These are phyloP conservation scores for Penicillium thymicola DNA, from an alignment of 2,329 filamentous ascomycete species.

Conservation along the genomic window DNA sequence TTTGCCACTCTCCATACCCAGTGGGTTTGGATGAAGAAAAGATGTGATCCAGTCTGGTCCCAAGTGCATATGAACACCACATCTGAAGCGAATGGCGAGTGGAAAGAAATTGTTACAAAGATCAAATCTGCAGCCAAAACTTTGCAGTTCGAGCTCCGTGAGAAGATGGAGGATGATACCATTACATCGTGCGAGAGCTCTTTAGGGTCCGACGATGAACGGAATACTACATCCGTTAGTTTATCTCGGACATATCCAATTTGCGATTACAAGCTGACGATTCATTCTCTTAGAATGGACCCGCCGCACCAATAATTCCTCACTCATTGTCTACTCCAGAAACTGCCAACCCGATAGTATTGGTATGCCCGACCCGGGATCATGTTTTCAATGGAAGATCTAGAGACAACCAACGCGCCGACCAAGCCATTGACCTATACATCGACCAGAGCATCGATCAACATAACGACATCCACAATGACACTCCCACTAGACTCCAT, in stretches of 20 bases:
- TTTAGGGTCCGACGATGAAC: neutral
- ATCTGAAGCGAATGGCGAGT: constrained; percentile 15
- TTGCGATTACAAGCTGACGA: neutral
- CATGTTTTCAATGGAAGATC: neutral
- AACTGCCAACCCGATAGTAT: neutral
- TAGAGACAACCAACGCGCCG: neutral
- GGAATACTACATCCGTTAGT: neutral
- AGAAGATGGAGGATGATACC: neutral
- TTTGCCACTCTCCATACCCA: constrained; percentile 17
- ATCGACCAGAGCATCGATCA: neutral
- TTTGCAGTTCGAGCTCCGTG: constrained; percentile 1
- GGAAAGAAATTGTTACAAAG: constrained; percentile 11
- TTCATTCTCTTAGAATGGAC: neutral
- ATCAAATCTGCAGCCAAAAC: constrained; percentile 15
- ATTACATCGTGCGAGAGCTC: neutral
- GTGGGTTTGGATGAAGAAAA: constrained; percentile 20
- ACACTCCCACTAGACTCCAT: neutral
- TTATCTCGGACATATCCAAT: neutral
- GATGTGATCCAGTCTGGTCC: constrained; percentile 21
- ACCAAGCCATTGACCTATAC: neutral
- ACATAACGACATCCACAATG: neutral
- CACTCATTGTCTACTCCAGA: neutral
- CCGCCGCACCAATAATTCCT: neutral
- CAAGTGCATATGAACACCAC: constrained; percentile 20
- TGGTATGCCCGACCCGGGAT: neutral